Percentiles rank a stretch among this genome's conserved stretches.
These are phyloP conservation scores for Yamadazyma sp. DNA, from an alignment of 1,139 yeast genomes.

Conservation along the genomic window DNA sequence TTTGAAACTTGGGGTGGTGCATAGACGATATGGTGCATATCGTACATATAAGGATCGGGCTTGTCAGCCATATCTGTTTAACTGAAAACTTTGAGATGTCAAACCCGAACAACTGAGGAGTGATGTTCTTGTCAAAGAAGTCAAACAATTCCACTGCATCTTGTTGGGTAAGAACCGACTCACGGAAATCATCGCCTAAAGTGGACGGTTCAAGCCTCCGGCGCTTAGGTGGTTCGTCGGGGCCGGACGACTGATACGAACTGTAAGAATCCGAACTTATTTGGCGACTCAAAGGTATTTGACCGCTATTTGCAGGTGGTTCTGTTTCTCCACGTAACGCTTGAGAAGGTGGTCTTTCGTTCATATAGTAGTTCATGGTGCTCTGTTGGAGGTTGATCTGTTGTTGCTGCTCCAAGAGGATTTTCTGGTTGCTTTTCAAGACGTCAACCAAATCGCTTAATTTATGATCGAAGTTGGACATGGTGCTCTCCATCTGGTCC, in stretches of 20 bases:
- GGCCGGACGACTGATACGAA: slow-evolving; percentile 1
- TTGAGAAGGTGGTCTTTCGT: background rate
- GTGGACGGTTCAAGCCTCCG: slow-evolving; percentile 5
- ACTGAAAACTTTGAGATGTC: slow-evolving; percentile 53
- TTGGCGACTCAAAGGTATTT: slow-evolving; percentile 8
- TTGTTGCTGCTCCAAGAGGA: slow-evolving; percentile 25
- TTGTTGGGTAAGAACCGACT: slow-evolving; percentile 31
- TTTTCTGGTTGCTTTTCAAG: slow-evolving; percentile 32
- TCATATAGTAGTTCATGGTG: slow-evolving; percentile 4
- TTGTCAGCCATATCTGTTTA: slow-evolving; percentile 52
- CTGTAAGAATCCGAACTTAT: slow-evolving; percentile 5
- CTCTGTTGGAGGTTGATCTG: slow-evolving; percentile 12
- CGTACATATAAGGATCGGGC: slow-evolving; percentile 62
- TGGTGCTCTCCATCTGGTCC: slow-evolving; percentile 42
- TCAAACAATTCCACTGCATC: slow-evolving; percentile 54
- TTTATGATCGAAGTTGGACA: slow-evolving; percentile 47
- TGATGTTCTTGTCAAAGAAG: slow-evolving; percentile 55
- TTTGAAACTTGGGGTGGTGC: slow-evolving; percentile 51
- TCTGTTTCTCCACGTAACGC: background rate
- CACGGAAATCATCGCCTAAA: slow-evolving; percentile 35
- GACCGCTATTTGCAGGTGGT: background rate
- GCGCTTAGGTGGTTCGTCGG: slow-evolving; percentile 6
- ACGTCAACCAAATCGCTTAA: slow-evolving; percentile 44
- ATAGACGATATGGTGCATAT: slow-evolving; percentile 64
- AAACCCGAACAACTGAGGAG: slow-evolving; percentile 69